Evolutionary conservation across 192 early-diverging fungal genomes (phyloP).

Genomic region (Podila epigama): DNA sequence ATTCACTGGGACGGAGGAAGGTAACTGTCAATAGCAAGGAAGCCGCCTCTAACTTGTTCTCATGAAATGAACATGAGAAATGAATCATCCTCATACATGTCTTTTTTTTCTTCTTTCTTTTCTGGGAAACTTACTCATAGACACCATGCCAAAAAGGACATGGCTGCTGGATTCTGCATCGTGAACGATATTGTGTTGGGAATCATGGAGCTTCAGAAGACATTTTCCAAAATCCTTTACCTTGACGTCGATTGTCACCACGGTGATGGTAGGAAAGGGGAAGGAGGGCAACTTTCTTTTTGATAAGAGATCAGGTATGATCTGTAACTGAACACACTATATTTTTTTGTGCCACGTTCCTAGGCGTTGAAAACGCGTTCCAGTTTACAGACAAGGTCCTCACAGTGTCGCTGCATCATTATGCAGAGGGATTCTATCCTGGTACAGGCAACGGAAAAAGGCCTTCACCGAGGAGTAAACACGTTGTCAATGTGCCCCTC

Average conservation of each 20-base stretch:
- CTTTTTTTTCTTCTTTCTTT: neutral
- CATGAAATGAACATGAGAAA: too few relatives aligned
- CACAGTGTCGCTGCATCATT: conserved; percentile 89
- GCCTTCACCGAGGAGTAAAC: conserved; percentile 11
- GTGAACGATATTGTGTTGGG: conserved; percentile 91
- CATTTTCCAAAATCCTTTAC: conserved; percentile 78
- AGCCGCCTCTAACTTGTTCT: neutral
- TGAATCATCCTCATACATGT: too few relatives aligned
- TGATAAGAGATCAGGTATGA: too few relatives aligned
- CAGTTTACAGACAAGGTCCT: conserved; percentile 80
- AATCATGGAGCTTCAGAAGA: conserved; percentile 78
- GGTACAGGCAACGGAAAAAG: conserved; percentile 23
- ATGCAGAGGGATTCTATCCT: conserved; percentile 84
- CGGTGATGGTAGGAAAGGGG: conserved; percentile 88
- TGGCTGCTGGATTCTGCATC: conserved; percentile 92
- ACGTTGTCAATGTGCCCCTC: conserved; percentile 77
- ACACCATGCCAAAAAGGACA: conserved; percentile 54
- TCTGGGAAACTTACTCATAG: conserved; percentile 12
- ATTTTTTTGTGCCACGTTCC: neutral
- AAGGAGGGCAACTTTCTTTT: too few relatives aligned
- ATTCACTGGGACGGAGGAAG: conserved; percentile 95
- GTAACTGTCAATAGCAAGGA: conserved; percentile 36
- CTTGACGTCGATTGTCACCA: conserved; percentile 93
- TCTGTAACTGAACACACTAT: too few relatives aligned
- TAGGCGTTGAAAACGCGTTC: conserved; percentile 88